Conservation (phyloP, 805 yeast species). For the Spathaspora gorwiae region DNA sequence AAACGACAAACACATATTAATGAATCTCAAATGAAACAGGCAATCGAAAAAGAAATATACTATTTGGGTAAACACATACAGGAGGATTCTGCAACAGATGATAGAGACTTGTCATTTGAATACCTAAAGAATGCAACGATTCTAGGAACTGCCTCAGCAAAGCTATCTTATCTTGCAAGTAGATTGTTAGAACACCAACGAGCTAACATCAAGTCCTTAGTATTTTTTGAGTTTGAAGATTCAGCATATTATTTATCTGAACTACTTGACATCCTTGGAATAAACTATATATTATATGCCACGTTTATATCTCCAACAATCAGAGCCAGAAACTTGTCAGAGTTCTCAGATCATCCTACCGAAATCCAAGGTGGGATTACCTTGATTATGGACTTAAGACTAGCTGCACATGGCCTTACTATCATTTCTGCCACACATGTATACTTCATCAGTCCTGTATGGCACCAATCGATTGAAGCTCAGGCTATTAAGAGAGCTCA, state of each 20-base stretch:
- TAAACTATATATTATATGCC: constrained; percentile 60
- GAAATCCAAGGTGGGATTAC: constrained; percentile 42
- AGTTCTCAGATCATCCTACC: constrained; percentile 41
- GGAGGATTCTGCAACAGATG: neutral
- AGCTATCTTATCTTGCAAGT: constrained; percentile 56
- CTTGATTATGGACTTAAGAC: constrained; percentile 60
- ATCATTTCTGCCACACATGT: constrained; percentile 65
- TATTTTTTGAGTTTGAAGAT: constrained; percentile 69
- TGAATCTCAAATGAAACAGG: neutral
- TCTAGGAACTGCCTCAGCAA: constrained; percentile 62
- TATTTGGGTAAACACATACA: neutral
- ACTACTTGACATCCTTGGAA: constrained; percentile 55
- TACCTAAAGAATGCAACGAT: constrained; percentile 31
- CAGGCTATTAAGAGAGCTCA: constrained; percentile 77
- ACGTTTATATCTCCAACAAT: constrained; percentile 49
- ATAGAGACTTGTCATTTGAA: neutral
- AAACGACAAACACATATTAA: neutral
- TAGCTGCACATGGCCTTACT: constrained; percentile 68
- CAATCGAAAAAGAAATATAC: neutral
- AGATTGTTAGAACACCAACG: constrained; percentile 50
- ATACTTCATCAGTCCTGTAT: constrained; percentile 67
- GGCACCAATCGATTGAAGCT: constrained; percentile 67
- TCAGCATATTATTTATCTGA: constrained; percentile 66
- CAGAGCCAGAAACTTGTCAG: constrained; percentile 49
- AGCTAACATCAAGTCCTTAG: constrained; percentile 47